phyloP scores from a whole-genome alignment of 164 flowering plant species.

The Santalum album region DNA sequence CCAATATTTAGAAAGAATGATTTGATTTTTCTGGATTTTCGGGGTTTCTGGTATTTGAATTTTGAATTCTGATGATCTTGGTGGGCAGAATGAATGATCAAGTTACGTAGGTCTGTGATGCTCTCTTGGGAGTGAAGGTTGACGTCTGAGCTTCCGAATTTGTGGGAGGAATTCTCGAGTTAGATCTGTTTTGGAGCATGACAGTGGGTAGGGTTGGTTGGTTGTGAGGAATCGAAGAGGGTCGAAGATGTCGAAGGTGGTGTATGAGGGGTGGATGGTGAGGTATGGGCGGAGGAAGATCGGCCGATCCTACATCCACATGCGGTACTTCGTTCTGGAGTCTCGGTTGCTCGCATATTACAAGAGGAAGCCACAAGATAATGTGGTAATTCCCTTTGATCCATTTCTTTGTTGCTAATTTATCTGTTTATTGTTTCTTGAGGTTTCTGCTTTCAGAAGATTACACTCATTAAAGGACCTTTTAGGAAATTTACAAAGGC shows the following conservation, averaged over 20 bases:
- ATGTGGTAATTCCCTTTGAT: conserved; percentile 54
- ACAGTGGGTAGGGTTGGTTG: not conserved
- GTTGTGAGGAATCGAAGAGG: conserved; percentile 1
- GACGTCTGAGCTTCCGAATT: conserved; percentile 14
- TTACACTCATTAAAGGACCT: no score
- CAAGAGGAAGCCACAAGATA: conserved; percentile 92
- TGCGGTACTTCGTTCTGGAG: conserved; percentile 95
- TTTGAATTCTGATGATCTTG: no score
- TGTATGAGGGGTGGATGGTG: conserved; percentile 99
- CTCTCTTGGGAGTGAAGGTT: conserved; percentile 20
- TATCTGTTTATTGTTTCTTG: no score
- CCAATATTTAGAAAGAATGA: no score
- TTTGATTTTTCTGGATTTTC: no score
- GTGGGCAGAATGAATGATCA: no score
- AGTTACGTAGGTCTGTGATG: no score
- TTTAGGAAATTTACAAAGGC: no score
- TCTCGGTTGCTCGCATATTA: conserved; percentile 84
- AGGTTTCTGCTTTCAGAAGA: no score
- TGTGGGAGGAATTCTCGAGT: not conserved
- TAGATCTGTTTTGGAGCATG: not conserved
- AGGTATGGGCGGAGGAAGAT: conserved; percentile 94
- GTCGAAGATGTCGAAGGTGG: conserved; percentile 55
- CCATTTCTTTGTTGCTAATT: no score
- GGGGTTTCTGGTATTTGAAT: no score
- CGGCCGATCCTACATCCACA: conserved; percentile 91